Base-by-base conservation (phyloP, 352 stramenopile species). In the Globisporangium yorkense region DNA sequence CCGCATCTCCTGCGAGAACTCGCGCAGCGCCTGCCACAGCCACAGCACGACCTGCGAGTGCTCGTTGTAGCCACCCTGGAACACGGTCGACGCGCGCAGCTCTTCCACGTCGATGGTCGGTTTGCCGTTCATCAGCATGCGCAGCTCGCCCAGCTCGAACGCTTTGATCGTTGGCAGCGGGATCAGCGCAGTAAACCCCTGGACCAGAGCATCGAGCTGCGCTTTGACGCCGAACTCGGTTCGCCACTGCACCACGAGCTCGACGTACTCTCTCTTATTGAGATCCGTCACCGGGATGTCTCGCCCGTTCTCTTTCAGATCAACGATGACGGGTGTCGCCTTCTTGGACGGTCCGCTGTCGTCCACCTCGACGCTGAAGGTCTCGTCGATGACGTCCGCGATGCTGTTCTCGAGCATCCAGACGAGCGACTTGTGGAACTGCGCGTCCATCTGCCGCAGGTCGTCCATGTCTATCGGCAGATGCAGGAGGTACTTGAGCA, bases 331-430 rank as follows among this genome's bases (percentile, higher is more conserved):
- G 0, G 50, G 50, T 2, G 21, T 24, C 21, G 21, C 21, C 21
- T 72, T 67, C 51, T 68, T 70, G 35, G 35, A 40, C 12, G 50
- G 46, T 45, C 29, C 16, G 0, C 51, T 52, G 20, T 55, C 51
- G 16, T 76, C 65, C 10, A 80, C 56, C 52, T 86, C 72, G 6
- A 96, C 82, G n/a, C 80, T 89, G 54, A 96, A 96, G 0, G 76
- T 95, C 59, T 96, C 88, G 39, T 90, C 84, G 31, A 96, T 86
- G 0, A 94, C 66, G 41, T 80, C 74, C 2, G 67, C 51, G 16
- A 96, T 80, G 24, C 88, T 75, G 60, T 96, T 91, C 40, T 92
- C 77, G 43, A 95, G 71, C 70, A 96, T 96, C 88, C 88, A 96
- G 18, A 75, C 15, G 1, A 96, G 67, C 8, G 83, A 93, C 33